These are phyloP conservation scores for Xylona heveae DNA, from an alignment of 495 filamentous ascomycete species.

Conservation along the genomic window DNA sequence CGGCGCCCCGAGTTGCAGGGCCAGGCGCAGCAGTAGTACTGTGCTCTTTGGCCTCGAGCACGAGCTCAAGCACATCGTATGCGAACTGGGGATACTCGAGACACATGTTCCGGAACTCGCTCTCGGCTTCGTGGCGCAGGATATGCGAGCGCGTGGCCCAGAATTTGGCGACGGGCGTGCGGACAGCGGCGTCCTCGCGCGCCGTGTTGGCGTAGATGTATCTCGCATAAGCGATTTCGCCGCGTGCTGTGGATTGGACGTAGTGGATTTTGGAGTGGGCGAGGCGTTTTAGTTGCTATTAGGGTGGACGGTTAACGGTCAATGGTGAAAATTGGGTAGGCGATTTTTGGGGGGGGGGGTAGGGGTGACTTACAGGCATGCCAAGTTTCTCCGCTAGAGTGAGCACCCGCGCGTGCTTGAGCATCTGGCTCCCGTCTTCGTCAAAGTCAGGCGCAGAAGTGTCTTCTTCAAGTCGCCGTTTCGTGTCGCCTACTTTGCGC, in stretches of 20 bases:
- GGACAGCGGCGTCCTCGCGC: constrained; percentile 45
- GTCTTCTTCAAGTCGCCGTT: constrained; percentile 31
- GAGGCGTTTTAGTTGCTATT: constrained; percentile 40
- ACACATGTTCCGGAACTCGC: constrained; percentile 61
- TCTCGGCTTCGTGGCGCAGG: constrained; percentile 62
- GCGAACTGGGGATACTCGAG: constrained; percentile 77
- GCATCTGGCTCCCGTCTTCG: constrained; percentile 49
- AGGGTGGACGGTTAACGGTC: constrained; percentile 2
- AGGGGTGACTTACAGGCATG: constrained; percentile 20
- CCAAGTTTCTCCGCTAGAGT: constrained; percentile 67
- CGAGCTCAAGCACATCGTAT: constrained; percentile 64
- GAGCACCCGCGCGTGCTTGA: constrained; percentile 75
- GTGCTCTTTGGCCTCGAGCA: constrained; percentile 45
- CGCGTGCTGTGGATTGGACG: constrained; percentile 62
- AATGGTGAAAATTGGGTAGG: background rate
- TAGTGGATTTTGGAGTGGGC: constrained; percentile 78
- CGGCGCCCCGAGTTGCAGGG: too few relatives aligned
- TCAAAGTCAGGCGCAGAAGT: constrained; percentile 37
- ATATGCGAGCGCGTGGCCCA: constrained; percentile 70
- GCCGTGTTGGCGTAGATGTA: constrained; percentile 69
- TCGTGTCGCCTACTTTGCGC: constrained; percentile 27
- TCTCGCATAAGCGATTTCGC: constrained; percentile 74
- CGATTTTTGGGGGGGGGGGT: background rate
- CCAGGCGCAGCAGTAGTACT: too few relatives aligned
- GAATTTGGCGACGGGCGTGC: constrained; percentile 71